phyloP scores from a whole-genome alignment of 2,329 filamentous ascomycete species.

The Lasiodiplodia theobromae region DNA sequence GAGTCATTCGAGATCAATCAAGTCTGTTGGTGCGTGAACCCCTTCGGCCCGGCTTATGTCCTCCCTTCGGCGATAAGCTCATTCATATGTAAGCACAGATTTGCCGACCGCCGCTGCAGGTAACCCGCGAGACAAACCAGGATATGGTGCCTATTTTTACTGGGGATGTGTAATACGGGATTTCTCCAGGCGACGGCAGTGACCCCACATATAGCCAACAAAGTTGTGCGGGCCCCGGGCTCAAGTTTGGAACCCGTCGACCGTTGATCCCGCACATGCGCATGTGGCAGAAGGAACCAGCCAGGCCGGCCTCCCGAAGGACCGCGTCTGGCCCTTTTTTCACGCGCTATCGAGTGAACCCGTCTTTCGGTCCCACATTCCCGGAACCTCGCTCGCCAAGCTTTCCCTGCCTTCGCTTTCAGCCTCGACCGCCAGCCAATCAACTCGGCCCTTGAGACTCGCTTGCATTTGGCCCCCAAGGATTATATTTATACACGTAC shows the following conservation, averaged over 20 bases:
- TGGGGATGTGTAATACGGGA: too few relatives aligned
- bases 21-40: background rate
- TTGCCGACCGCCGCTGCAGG: background rate
- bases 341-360: conserved; percentile 5
- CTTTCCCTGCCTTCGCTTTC: background rate
- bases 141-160: too few relatives aligned
- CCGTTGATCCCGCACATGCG: conserved; percentile 2
- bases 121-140: background rate
- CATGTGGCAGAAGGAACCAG: background rate
- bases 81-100: background rate
- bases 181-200: too few relatives aligned
- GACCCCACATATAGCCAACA: background rate
- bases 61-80: background rate
- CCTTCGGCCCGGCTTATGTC: background rate
- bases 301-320: background rate
- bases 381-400: conserved; percentile 19
- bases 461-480: background rate
- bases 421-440: background rate
- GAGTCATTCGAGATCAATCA: background rate
- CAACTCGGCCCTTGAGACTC: background rate
- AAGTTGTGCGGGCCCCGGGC: background rate
- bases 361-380: background rate
- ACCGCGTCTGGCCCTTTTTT: background rate
- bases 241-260: background rate
- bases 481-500: background rate